phyloP scores from a whole-genome alignment of 2,329 filamentous ascomycete genomes.

The Grosmannia clavigera region DNA sequence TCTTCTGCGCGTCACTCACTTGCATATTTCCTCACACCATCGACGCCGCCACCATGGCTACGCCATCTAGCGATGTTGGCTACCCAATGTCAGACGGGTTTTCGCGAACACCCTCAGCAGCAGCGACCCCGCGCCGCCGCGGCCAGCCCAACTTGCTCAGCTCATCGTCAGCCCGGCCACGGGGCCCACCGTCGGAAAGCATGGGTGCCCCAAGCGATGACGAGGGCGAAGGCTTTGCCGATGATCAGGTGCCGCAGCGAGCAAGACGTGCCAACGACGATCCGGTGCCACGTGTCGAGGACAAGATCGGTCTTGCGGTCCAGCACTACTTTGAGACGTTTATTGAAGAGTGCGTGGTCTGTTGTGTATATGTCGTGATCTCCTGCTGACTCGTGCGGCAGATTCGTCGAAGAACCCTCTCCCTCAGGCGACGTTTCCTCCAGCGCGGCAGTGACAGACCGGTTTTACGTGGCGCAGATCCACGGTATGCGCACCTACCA shows the following conservation, averaged over 20 bases:
- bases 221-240: slow-evolving; percentile 48
- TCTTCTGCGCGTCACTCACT: neutral
- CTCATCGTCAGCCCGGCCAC: slow-evolving; percentile 40
- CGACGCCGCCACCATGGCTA: slow-evolving; percentile 27
- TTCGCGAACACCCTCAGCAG: slow-evolving; percentile 21
- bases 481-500: slow-evolving; percentile 61
- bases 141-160: slow-evolving; percentile 29
- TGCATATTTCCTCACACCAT: neutral
- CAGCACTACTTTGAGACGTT: slow-evolving; percentile 70
- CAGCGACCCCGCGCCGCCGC: slow-evolving; percentile 28
- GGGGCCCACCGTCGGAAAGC: slow-evolving; percentile 51
- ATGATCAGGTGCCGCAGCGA: slow-evolving; percentile 47
- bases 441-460: slow-evolving; percentile 57
- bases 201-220: slow-evolving; percentile 46
- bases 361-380: neutral
- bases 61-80: slow-evolving; percentile 40
- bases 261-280: slow-evolving; percentile 33
- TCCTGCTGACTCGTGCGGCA: slow-evolving; percentile 14
- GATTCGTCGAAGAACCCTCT: slow-evolving; percentile 57
- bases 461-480: slow-evolving; percentile 77
- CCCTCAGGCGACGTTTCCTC: slow-evolving; percentile 52
- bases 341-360: slow-evolving; percentile 52
- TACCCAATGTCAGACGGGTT: slow-evolving; percentile 45
- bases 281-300: slow-evolving; percentile 59
- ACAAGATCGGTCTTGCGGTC: slow-evolving; percentile 61